Evolutionary conservation across 1,139 yeast species (phyloP).

Genomic region (Protomyces gravidus): DNA sequence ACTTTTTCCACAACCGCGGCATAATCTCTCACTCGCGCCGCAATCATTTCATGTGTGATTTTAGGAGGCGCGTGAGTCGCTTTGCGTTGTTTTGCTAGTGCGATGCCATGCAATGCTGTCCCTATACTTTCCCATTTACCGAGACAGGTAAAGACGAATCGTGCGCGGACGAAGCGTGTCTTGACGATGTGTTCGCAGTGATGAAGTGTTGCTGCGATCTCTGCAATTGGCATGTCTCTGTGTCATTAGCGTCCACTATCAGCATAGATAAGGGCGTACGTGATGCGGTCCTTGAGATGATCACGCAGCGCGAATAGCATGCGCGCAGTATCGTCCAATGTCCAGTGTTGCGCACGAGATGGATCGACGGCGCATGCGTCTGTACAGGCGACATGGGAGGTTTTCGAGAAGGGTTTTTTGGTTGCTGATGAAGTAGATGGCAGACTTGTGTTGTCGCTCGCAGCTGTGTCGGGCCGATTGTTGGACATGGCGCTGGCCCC

Average conservation of each 20-base stretch:
- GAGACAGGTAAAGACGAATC: background rate
- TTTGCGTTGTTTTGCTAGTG: background rate
- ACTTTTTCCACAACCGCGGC: background rate
- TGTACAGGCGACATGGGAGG: background rate
- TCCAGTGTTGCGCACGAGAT: background rate
- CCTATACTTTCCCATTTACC: background rate
- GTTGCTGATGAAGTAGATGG: no score
- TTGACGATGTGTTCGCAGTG: slow-evolving; percentile 1
- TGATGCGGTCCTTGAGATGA: background rate
- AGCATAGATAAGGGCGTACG: background rate
- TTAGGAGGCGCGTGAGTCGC: background rate
- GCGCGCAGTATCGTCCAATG: background rate
- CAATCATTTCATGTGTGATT: background rate
- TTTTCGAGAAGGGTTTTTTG: no score
- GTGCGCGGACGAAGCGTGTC: background rate
- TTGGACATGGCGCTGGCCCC: no score
- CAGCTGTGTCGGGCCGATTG: no score
- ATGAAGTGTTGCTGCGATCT: background rate
- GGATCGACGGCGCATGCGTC: background rate
- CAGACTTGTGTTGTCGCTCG: no score
- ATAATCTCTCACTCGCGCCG: background rate
- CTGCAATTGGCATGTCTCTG: background rate
- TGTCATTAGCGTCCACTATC: background rate
- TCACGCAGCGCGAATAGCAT: background rate
- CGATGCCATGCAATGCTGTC: background rate